Base-by-base conservation (phyloP, 2,329 filamentous ascomycete genomes). In the Tetracladium maxilliforme region DNA sequence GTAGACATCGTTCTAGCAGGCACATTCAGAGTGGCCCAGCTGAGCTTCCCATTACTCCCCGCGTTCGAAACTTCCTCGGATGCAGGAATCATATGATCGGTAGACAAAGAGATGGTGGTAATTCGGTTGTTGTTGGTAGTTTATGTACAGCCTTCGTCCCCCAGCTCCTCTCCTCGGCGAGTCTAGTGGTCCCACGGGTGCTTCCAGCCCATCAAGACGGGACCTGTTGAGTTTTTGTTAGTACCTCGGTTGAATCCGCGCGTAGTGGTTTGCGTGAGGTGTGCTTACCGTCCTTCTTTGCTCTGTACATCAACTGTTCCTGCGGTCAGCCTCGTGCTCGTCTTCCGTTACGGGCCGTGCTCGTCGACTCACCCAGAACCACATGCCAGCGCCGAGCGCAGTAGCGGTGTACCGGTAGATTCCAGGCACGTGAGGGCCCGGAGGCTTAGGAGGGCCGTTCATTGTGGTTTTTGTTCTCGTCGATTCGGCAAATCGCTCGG, bases 131-230 rank as follows among this genome's bases (percentile, higher is more conserved):
- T n/a, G n/a, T n/a, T n/a, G n/a, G n/a, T n/a, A n/a, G n/a, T n/a
- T n/a, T n/a, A n/a, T n/a, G n/a, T n/a, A n/a, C n/a, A n/a, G n/a
- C n/a, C n/a, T 28, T 18, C 19, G 14, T 25, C 19, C n/a, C 21
- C 18, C 19, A 30, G 19, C 22, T 23, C 14, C 10, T n/a, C 9
- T 22, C 16, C n/a, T 19, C 20, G 15, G 25, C 35, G 30, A n/a
- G n/a, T 54, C 66, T 61, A 93, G 58, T 93, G 84, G 41, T 94
- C 86, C 83, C 84, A 94, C 37, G 84, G 90, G 55, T 95, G 90
- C 61, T 84, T 94, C 78, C 73, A 83, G 50, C 90, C 90, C 42
- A 98, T 51, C 36, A 95, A 60, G 27, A 73, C 87, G 14, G 87
- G 66, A 28, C 69, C 69, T 74, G 33, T 23, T 13, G 4, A 14